Percentiles rank a stretch among this genome's conserved stretches.
phyloP scores from a whole-genome alignment of 495 filamentous ascomycete species.

The Cudoniella acicularis region DNA sequence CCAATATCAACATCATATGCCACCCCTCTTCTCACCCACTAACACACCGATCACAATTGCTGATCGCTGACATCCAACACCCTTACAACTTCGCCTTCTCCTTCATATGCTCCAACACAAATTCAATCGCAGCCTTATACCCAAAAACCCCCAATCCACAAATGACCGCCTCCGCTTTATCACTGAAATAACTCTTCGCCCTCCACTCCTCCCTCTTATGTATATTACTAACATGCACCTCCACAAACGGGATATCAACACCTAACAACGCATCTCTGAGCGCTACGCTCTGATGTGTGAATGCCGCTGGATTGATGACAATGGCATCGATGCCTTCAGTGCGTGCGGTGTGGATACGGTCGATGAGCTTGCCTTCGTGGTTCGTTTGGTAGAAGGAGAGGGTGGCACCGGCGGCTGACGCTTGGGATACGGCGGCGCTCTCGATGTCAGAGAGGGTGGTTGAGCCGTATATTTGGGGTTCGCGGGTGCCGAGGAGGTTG shows the following conservation, averaged over 20 bases:
- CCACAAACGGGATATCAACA: constrained; percentile 64
- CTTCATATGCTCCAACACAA: constrained; percentile 47
- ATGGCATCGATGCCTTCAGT: constrained; percentile 49
- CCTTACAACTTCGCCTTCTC: constrained; percentile 27
- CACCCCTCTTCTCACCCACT: no score
- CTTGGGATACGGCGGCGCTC: constrained; percentile 37
- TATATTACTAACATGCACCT: constrained; percentile 67
- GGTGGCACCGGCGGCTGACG: constrained; percentile 34
- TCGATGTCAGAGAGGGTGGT: constrained; percentile 60
- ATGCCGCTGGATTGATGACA: constrained; percentile 67
- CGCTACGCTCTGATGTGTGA: constrained; percentile 66
- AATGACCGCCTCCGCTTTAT: constrained; percentile 66
- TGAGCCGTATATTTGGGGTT: constrained; percentile 66
- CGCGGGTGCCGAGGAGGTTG: constrained; percentile 70
- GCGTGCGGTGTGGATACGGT: constrained; percentile 55
- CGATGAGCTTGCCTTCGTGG: constrained; percentile 61
- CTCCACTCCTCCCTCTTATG: constrained; percentile 62
- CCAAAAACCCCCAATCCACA: constrained; percentile 65
- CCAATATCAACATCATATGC: no score
- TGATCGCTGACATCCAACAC: no score
- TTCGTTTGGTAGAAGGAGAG: constrained; percentile 61
- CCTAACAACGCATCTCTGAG: constrained; percentile 64
- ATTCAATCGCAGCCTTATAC: constrained; percentile 66
- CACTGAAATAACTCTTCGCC: constrained; percentile 62
- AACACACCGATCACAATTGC: no score